A percentile compares a stretch with the other conserved stretches of the same genome.
Conservation (phyloP, 2,329 filamentous ascomycete species). For the Calonectria hongkongensis region DNA sequence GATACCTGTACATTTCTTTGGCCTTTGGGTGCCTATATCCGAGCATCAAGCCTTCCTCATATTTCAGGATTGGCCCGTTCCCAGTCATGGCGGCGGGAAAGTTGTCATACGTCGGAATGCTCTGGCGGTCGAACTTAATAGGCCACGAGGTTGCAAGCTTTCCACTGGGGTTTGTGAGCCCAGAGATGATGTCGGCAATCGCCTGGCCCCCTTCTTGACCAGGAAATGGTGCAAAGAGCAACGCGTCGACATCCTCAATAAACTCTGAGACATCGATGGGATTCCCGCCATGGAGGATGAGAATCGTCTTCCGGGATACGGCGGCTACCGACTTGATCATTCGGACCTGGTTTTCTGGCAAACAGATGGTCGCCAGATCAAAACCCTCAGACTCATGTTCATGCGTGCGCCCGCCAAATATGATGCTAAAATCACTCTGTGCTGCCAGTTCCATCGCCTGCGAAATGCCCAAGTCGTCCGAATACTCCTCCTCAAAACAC, state of each 20-base stretch:
- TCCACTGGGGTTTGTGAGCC: slow-evolving; percentile 32
- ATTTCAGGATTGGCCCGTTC: not conserved
- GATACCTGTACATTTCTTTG: not conserved
- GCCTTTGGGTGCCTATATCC: slow-evolving; percentile 30
- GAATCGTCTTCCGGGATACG: slow-evolving; percentile 29
- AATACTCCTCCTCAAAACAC: slow-evolving; percentile 40
- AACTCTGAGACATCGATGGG: slow-evolving; percentile 39
- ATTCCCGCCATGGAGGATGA: slow-evolving; percentile 39
- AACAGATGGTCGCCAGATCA: slow-evolving; percentile 36
- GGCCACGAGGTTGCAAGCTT: slow-evolving; percentile 36
- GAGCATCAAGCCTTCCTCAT: slow-evolving; percentile 34
- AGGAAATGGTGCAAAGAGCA: slow-evolving; percentile 37
- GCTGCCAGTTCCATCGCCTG: slow-evolving; percentile 33
- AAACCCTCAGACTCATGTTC: slow-evolving; percentile 44
- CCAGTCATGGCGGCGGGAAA: slow-evolving; percentile 30
- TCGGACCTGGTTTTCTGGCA: slow-evolving; percentile 31
- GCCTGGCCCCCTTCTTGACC: slow-evolving; percentile 40
- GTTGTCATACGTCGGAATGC: slow-evolving; percentile 26
- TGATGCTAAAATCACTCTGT: slow-evolving; percentile 22
- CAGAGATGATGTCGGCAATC: slow-evolving; percentile 27
- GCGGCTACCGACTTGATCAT: slow-evolving; percentile 39
- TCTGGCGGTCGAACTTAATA: slow-evolving; percentile 25
- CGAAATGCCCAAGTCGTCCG: slow-evolving; percentile 28
- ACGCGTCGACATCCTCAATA: slow-evolving; percentile 34
- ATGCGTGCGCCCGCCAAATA: slow-evolving; percentile 37